A percentile compares a stretch with the other conserved stretches of the same genome.
Conservation (phyloP, 192 early-diverging fungal genomes). For the Lobulomyces angularis region DNA sequence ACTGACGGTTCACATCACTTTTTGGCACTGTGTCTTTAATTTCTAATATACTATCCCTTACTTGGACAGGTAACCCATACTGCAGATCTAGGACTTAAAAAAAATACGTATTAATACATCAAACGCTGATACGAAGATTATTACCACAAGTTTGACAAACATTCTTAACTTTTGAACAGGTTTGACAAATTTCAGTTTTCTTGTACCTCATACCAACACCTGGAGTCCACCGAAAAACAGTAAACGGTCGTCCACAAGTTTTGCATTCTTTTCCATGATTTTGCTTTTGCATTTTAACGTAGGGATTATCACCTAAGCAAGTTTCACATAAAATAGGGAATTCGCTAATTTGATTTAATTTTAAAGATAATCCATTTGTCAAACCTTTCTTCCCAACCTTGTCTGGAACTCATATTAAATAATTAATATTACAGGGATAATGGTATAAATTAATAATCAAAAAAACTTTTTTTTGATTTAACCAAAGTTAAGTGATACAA, state of each 20-base stretch:
- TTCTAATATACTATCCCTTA: slow-evolving; percentile 74
- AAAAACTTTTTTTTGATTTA: too few relatives aligned
- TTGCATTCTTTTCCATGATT: slow-evolving; percentile 48
- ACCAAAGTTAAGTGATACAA: too few relatives aligned
- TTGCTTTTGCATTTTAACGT: slow-evolving; percentile 77
- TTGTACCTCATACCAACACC: slow-evolving; percentile 91
- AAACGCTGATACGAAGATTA: too few relatives aligned
- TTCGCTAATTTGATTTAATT: too few relatives aligned
- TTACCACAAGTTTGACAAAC: slow-evolving; percentile 95
- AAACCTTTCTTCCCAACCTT: too few relatives aligned
- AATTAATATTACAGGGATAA: too few relatives aligned
- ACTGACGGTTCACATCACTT: slow-evolving; percentile 79
- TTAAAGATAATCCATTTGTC: too few relatives aligned
- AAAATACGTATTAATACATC: too few relatives aligned
- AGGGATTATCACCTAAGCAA: slow-evolving; percentile 94
- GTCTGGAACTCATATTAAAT: too few relatives aligned
- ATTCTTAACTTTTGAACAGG: slow-evolving; percentile 96
- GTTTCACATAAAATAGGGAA: too few relatives aligned
- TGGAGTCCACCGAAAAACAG: slow-evolving; percentile 92
- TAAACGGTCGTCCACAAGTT: slow-evolving; percentile 84
- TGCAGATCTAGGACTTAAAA: slow-evolving; percentile 95
- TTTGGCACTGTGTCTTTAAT: slow-evolving; percentile 64
- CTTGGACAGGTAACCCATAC: slow-evolving; percentile 84
- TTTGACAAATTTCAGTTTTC: slow-evolving; percentile 96
- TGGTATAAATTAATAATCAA: too few relatives aligned